These are phyloP conservation scores for Macaranga tanarius DNA, from an alignment of 441 rosid species.

Conservation along the genomic window DNA sequence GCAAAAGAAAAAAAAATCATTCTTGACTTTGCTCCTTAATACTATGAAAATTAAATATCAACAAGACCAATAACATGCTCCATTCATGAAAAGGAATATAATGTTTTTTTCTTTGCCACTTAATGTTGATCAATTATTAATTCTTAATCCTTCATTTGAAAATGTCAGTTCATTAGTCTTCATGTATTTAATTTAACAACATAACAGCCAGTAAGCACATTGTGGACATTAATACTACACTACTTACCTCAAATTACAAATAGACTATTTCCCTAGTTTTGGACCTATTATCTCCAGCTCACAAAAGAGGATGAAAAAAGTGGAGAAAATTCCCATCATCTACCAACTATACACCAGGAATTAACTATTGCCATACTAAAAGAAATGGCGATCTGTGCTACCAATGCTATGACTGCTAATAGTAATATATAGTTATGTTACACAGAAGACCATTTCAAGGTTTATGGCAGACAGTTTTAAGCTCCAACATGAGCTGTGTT, in stretches of 20 bases:
- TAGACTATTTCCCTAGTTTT: neutral
- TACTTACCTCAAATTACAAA: neutral
- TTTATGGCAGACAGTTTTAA: neutral
- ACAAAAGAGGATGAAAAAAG: neutral
- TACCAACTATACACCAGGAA: constrained; percentile 1
- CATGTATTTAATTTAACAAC: neutral
- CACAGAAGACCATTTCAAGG: neutral
- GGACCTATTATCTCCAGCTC: neutral
- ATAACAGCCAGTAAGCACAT: neutral
- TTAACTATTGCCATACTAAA: neutral
- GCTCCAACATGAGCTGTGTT: neutral
- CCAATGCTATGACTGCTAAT: neutral
- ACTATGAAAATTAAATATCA: neutral
- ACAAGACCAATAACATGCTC: neutral
- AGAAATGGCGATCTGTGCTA: neutral
- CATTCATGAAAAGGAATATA: neutral
- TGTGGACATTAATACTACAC: neutral
- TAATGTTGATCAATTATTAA: neutral
- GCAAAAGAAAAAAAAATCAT: neutral
- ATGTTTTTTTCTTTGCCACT: neutral
- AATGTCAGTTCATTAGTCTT: neutral
- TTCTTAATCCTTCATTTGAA: neutral
- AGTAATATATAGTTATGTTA: neutral
- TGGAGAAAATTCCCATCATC: neutral
- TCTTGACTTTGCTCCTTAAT: neutral